These are phyloP conservation scores for Xylariaceae sp. DNA, from an alignment of 2,329 filamentous ascomycete genomes.

Conservation along the genomic window DNA sequence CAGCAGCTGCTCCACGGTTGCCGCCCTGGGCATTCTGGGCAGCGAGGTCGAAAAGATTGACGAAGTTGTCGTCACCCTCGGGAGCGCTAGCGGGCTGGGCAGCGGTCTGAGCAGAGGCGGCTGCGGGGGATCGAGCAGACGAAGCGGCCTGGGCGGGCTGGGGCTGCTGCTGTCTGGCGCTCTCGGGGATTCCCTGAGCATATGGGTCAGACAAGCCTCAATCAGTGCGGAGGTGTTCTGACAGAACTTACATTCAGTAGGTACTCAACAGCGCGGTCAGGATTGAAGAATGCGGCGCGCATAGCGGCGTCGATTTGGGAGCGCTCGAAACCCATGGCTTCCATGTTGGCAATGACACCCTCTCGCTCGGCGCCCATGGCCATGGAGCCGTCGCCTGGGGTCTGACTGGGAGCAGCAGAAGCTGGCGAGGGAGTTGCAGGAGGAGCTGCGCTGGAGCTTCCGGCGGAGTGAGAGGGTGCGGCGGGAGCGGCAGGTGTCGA, in stretches of 20 bases:
- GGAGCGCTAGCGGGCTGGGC: constrained; percentile 38
- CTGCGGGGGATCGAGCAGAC: constrained; percentile 30
- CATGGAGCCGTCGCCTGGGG: constrained; percentile 72
- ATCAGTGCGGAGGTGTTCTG: background rate
- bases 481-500: constrained; percentile 49
- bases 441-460: constrained; percentile 41
- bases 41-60: constrained; percentile 92
- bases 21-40: constrained; percentile 63
- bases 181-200: constrained; percentile 81
- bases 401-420: constrained; percentile 43
- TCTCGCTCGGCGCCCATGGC: constrained; percentile 80
- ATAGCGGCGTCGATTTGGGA: constrained; percentile 88
- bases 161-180: constrained; percentile 68
- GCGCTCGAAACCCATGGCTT: constrained; percentile 92
- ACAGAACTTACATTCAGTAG: constrained; percentile 69
- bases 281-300: constrained; percentile 95
- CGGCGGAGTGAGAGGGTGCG: constrained; percentile 42
- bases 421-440: constrained; percentile 55
- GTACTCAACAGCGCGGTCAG: constrained; percentile 95
- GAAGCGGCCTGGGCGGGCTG: constrained; percentile 29
- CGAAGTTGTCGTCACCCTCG: constrained; percentile 47
- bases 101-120: constrained; percentile 41
- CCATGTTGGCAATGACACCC: constrained; percentile 85
- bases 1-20: constrained; percentile 38
- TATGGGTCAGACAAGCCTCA: constrained; percentile 2